Evolutionary conservation across 768 basidiomycete species (phyloP).

Genomic region (Suillus placidus): DNA sequence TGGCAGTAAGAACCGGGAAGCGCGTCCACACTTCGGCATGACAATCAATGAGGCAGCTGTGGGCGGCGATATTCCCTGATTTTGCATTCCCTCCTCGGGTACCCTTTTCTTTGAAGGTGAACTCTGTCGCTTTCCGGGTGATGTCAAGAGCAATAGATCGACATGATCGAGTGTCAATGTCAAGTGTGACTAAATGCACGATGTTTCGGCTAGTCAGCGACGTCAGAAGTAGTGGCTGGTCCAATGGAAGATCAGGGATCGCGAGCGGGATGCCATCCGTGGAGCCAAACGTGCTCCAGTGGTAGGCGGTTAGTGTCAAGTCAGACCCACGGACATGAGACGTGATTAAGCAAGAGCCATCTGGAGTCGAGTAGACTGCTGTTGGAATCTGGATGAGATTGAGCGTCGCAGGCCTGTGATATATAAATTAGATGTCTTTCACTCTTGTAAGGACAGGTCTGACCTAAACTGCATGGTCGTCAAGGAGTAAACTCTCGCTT

Average conservation of each 20-base stretch:
- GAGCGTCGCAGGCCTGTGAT: conserved; percentile 46
- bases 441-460: conserved; percentile 7
- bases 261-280: conserved; percentile 45
- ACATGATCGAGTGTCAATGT: conserved; percentile 34
- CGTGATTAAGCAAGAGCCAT: conserved; percentile 54
- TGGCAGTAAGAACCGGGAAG: conserved; percentile 58
- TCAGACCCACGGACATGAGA: conserved; percentile 26
- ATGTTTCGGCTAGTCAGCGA: conserved; percentile 46
- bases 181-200: conserved; percentile 47
- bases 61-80: conserved; percentile 27
- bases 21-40: conserved; percentile 61
- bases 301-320: conserved; percentile 43
- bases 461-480: conserved; percentile 58
- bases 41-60: conserved; percentile 59
- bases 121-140: conserved; percentile 57
- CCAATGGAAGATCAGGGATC: conserved; percentile 28
- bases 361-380: conserved; percentile 49
- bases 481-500: conserved; percentile 54
- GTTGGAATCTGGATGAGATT: conserved; percentile 39
- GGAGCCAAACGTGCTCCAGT: conserved; percentile 61
- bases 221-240: conserved; percentile 37
- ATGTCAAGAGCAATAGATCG: conserved; percentile 52
- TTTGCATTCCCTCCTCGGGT: conserved; percentile 20
- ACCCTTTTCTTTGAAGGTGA: conserved; percentile 52
- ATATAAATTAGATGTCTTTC: background rate